Conservation (phyloP, 176 grass and related monocot species). For the Musa acuminata region DNA sequence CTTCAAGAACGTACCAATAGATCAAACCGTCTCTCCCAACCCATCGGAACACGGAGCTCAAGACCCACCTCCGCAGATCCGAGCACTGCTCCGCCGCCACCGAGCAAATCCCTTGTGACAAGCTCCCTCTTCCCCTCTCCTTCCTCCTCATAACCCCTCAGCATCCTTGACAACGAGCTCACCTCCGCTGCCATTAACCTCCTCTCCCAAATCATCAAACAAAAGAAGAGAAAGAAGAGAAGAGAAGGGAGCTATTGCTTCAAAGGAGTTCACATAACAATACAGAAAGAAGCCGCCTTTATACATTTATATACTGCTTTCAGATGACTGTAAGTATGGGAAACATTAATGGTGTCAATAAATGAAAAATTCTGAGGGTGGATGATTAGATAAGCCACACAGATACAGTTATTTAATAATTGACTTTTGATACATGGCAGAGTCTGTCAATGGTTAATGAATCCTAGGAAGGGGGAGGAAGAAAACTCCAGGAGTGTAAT, state of each 20-base stretch:
- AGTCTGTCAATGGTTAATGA: background rate
- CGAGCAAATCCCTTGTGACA: constrained; percentile 89
- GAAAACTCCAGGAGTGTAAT: background rate
- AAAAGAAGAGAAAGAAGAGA: background rate
- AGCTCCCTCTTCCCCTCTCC: constrained; percentile 37
- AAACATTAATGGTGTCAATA: background rate
- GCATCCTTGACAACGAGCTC: constrained; percentile 40
- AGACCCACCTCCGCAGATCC: constrained; percentile 38
- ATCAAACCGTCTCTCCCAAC: constrained; percentile 23
- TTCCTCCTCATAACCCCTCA: constrained; percentile 27
- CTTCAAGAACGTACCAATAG: constrained; percentile 2
- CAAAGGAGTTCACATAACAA: background rate
- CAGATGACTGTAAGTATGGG: background rate
- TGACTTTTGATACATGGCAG: background rate
- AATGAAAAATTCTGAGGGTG: background rate
- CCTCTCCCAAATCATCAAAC: background rate
- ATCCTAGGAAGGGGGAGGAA: background rate
- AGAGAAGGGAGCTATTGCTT: background rate
- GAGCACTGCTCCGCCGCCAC: constrained; percentile 35
- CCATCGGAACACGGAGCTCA: constrained; percentile 22
- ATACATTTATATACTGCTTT: background rate
- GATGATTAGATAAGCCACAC: background rate
- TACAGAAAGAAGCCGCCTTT: constrained; percentile 2
- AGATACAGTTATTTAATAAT: constrained; percentile 4
- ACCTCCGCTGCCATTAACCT: constrained; percentile 51